These are phyloP conservation scores for Oxyria digyna DNA, from an alignment of 148 eudicot species.

Conservation along the genomic window DNA sequence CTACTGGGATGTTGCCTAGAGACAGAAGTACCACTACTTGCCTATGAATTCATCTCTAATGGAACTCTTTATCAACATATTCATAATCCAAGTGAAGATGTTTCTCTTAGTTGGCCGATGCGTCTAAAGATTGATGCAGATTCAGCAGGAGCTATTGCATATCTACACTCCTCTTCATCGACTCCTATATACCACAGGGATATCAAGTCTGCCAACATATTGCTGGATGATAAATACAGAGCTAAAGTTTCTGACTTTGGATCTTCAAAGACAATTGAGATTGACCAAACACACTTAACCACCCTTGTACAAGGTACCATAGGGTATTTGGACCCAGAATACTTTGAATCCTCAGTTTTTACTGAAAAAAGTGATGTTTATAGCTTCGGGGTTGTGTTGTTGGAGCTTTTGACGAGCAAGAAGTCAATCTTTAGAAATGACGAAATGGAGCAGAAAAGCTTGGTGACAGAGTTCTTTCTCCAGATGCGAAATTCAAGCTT, in stretches of 20 bases:
- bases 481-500: too few species aligned
- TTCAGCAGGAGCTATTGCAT: constrained; percentile 20
- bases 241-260: constrained; percentile 17
- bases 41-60: constrained; percentile 9
- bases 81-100: neutral
- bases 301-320: constrained; percentile 15
- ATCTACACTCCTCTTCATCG: constrained; percentile 20
- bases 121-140: constrained; percentile 17
- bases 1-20: constrained; percentile 25
- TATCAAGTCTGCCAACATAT: constrained; percentile 12
- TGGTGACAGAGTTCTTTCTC: too few species aligned
- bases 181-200: constrained; percentile 20
- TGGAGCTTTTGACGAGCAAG: too few species aligned
- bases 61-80: constrained; percentile 8
- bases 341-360: neutral
- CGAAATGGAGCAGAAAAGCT: too few species aligned
- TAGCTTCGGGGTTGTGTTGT: too few species aligned
- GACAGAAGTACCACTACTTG: constrained; percentile 13
- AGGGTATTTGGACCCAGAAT: constrained; percentile 24
- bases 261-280: constrained; percentile 13
- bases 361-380: constrained; percentile 9
- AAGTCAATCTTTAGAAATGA: too few species aligned
- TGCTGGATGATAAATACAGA: constrained; percentile 13
- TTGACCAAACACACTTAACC: constrained; percentile 1
- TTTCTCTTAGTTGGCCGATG: constrained; percentile 9